Base-by-base conservation (phyloP, 2,329 filamentous ascomycete genomes). In the Cladorrhinum sp. region DNA sequence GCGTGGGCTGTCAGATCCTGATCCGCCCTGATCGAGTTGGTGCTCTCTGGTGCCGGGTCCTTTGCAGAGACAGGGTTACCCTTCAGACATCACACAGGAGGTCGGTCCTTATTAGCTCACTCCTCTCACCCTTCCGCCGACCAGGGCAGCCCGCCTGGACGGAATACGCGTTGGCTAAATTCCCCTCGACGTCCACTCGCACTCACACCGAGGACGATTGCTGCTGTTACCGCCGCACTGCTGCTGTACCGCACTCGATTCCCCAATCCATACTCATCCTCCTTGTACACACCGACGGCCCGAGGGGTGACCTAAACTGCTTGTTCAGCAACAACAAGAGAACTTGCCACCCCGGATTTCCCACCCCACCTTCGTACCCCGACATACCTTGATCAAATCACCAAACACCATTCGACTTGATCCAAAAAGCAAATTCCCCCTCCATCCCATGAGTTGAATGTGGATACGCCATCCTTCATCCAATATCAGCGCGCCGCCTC, bases 51-150 rank as follows among this genome's bases (percentile, higher is more conserved):
- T n/a, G 32, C 50, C 32, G 53, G 50, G 54, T 50, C 51, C 36
- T 53, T 57, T 55, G 52, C 52, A 55, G 22, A 45, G 53, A 53
- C 63, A 65, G 61, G 63, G 63, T 63, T 62, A 50, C 57, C 54
- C 63, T 59, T 58, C 59, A 48, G 32, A 48, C 57, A 51, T 22
- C 16, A n/a, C 16, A 45, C 51, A 13, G 60, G 58, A 53, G 36
- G 49, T 55, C 56, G 36, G 49, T 55, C 56, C 60, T 51, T 61
- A 55, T 38, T 61, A 57, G 54, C 57, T 53, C 51, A 45, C 53
- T 56, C 8, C 24, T 55, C 57, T 53, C 51, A 36, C 53, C 41
- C 8, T n/a, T 27, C 50, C 53, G 45, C 56, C 29, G 58, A 51
- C 58, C 56, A 23, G 63, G 60, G 48, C 50, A 56, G 55, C 32